Evolutionary conservation across 805 yeast species (phyloP), one percentile per base, ranked within the genome.

Genomic region (Ogataea nonfermentans): DNA sequence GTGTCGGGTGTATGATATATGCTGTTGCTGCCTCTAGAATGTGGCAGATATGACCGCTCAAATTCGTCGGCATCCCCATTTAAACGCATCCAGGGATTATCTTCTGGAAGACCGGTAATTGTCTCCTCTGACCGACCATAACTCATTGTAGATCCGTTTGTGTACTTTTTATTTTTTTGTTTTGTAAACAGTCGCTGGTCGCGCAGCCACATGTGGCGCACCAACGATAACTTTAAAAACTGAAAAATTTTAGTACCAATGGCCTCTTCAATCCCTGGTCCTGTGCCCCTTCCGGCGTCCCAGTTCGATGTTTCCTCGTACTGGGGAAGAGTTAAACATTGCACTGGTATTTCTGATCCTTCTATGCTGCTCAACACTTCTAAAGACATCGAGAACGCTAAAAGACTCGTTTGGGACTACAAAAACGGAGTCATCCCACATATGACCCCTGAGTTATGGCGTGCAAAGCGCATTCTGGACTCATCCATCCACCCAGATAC

Each of bases 401-500:
- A 79, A 53, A 52, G 74, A 25, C 59, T 81, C 41, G 71, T 93
- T 29, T 75, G 84, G 63, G 81, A 79, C 43, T 91, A 79, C 64
- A 80, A 79, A 41, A 79, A 80, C 52, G 95, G 95, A 12, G 73
- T 74, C 19, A 59, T 71, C 25, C 70, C 71, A 9, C 63, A 69
- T 12, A 80, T 91, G 76, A 79, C 84, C 2, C 87, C 93, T 1
- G 84, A 81, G 39, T 71, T 91, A 42, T 93, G 99, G 99, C 68
- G 74, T 29, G 93, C 95, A 8, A 91, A 91, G 66, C 78, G 78
- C 60, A 71, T 86, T 23, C 71, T 93, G 53, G 98, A 93, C 63
- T 88, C 96, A 2, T 82, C 96, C 1, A 78, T 89, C 29, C 99
- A 93, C 63, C 99, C 99, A 35, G 99, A 93, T 60, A 91, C 95